Evolutionary conservation across 1,284 basidiomycete species (phyloP).

Genomic region (Rhizoctonia solani): DNA sequence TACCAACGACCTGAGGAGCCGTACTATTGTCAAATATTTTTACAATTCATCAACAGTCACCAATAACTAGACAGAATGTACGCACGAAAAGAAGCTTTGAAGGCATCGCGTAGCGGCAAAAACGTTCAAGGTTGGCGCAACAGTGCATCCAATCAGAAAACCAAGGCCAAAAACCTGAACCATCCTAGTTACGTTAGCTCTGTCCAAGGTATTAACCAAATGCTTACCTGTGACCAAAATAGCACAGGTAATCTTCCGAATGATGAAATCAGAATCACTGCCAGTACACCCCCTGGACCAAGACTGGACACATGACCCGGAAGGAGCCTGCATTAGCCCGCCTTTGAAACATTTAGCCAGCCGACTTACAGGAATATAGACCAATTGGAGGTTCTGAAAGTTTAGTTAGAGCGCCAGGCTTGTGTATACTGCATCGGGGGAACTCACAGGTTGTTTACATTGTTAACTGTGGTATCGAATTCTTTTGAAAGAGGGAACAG

Average conservation of each 20-base stretch:
- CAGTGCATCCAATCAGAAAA: constrained; percentile 23
- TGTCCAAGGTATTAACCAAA: not conserved
- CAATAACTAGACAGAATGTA: constrained; percentile 4
- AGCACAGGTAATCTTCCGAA: constrained; percentile 63
- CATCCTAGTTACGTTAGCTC: constrained; percentile 8
- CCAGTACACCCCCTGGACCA: constrained; percentile 66
- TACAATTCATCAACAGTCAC: too few relatives aligned
- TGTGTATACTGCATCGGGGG: too few relatives aligned
- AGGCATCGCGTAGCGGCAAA: constrained; percentile 67
- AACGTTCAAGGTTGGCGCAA: constrained; percentile 55
- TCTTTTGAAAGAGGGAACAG: constrained; percentile 63
- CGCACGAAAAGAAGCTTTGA: constrained; percentile 68
- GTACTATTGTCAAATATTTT: constrained; percentile 49
- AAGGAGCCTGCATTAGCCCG: too few relatives aligned
- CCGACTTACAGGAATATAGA: constrained; percentile 67
- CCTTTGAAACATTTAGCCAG: too few relatives aligned
- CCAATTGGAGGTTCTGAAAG: constrained; percentile 52
- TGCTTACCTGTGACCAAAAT: constrained; percentile 62
- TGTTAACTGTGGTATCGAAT: constrained; percentile 60
- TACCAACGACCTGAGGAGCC: constrained; percentile 68
- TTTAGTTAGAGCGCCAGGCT: not conserved
- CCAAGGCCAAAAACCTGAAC: constrained; percentile 16
- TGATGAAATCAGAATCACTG: constrained; percentile 61
- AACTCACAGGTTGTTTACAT: constrained; percentile 62
- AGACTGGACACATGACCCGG: constrained; percentile 6